A percentile compares a stretch with the other conserved stretches of the same genome.
Conservation (phyloP, 495 filamentous ascomycete species). For the Aspergillus asperescens region DNA sequence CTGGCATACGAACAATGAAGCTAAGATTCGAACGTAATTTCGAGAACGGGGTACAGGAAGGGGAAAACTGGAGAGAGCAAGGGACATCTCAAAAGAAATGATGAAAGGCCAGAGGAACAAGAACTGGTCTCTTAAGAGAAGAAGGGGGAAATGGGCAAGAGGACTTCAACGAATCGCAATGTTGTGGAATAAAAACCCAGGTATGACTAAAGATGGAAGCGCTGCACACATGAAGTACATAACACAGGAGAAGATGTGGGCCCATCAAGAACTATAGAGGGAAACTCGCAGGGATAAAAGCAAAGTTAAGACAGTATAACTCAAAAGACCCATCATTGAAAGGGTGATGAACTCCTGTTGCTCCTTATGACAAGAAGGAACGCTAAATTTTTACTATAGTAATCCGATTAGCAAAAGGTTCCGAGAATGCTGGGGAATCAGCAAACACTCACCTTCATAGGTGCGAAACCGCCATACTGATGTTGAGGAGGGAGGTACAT, state of each 20-base stretch:
- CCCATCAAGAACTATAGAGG: conserved; percentile 46
- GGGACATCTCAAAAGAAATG: conserved; percentile 10
- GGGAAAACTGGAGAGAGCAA: conserved; percentile 12
- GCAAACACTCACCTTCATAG: conserved; percentile 61
- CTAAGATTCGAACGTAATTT: conserved; percentile 25
- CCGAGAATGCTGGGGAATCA: not conserved
- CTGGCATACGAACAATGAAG: conserved; percentile 37
- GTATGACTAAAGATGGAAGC: conserved; percentile 45
- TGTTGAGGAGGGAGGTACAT: conserved; percentile 76
- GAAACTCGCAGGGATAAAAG: conserved; percentile 35
- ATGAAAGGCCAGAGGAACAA: conserved; percentile 7
- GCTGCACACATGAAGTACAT: conserved; percentile 46
- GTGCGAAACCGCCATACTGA: conserved; percentile 66
- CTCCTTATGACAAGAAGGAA: conserved; percentile 45
- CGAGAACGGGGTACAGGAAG: conserved; percentile 15
- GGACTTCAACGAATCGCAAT: conserved; percentile 2
- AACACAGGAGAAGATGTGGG: conserved; percentile 37
- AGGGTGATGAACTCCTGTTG: conserved; percentile 45
- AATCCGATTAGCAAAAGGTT: not conserved
- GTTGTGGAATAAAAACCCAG: conserved; percentile 27
- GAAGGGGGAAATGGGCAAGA: conserved; percentile 8
- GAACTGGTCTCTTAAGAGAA: conserved; percentile 4
- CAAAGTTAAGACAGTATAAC: conserved; percentile 37
- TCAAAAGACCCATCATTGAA: conserved; percentile 44
- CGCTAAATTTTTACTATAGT: conserved; percentile 32